Conservation (phyloP, 2,329 filamentous ascomycete genomes). For the Aspergillus persii region DNA sequence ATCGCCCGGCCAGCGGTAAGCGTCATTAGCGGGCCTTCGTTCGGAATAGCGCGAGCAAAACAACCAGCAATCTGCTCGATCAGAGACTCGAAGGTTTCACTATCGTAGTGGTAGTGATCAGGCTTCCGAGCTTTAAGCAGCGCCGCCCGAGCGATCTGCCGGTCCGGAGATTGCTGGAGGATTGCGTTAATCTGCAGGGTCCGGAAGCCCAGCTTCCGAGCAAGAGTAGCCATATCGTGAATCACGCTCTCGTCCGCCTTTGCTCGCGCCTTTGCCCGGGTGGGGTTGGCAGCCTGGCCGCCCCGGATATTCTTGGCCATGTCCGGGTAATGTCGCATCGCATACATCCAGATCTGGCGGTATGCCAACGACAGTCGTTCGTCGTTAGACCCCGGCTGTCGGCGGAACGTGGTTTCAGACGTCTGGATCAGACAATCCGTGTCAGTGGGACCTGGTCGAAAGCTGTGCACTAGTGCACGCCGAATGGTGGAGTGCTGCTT, state of each 20-base stretch:
- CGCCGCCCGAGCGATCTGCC: slow-evolving; percentile 3
- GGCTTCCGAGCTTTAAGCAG: slow-evolving; percentile 6
- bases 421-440: slow-evolving; percentile 22
- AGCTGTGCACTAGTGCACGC: neutral
- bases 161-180: slow-evolving; percentile 3
- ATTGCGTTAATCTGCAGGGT: neutral
- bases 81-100: slow-evolving; percentile 1
- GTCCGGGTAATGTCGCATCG: slow-evolving; percentile 30
- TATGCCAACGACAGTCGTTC: slow-evolving; percentile 20
- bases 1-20: slow-evolving; percentile 2
- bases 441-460: neutral
- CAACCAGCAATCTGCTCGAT: slow-evolving; percentile 1
- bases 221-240: slow-evolving; percentile 4
- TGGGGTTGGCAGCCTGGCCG: slow-evolving; percentile 1
- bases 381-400: slow-evolving; percentile 5
- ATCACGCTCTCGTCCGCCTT: slow-evolving; percentile 4
- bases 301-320: slow-evolving; percentile 4
- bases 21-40: neutral
- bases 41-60: slow-evolving; percentile 2
- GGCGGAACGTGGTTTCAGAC: slow-evolving; percentile 23
- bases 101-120: neutral
- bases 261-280: neutral
- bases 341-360: slow-evolving; percentile 30
- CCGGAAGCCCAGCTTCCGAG: slow-evolving; percentile 2
- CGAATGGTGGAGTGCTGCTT: slow-evolving; percentile 1